These are phyloP conservation scores for Talaromyces proteolyticus DNA, from an alignment of 495 filamentous ascomycete species.

Conservation along the genomic window DNA sequence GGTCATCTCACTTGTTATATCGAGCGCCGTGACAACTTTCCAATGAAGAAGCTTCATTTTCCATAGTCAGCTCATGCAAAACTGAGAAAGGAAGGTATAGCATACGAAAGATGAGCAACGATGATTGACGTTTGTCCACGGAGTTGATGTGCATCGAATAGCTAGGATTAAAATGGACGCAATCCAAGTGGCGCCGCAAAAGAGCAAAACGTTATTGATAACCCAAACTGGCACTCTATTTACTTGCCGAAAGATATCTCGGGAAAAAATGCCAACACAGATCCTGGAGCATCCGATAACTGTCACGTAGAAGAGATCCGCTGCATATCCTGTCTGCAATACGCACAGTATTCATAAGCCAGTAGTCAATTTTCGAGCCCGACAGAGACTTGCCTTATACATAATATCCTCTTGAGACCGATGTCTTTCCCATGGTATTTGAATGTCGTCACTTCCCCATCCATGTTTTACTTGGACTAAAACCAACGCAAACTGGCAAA, in stretches of 20 bases:
- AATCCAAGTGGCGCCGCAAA: conserved; percentile 10
- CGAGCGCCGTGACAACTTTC: conserved; percentile 17
- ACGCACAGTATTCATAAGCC: not conserved
- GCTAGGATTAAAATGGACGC: conserved; percentile 11
- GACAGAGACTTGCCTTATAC: not conserved
- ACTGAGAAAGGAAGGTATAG: conserved; percentile 8
- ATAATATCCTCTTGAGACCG: not conserved
- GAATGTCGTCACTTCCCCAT: not conserved
- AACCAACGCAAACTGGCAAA: not conserved
- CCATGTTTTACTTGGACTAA: not conserved
- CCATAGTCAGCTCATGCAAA: not conserved
- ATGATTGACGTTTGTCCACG: conserved; percentile 15
- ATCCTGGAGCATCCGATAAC: conserved; percentile 14
- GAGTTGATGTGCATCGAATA: conserved; percentile 10
- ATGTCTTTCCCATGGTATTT: not conserved
- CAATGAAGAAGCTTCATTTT: conserved; percentile 14
- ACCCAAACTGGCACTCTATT: conserved; percentile 13
- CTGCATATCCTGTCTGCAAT: conserved; percentile 12
- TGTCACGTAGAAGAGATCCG: conserved; percentile 15
- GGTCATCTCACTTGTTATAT: conserved; percentile 16
- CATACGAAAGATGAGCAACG: conserved; percentile 12
- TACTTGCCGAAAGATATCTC: conserved; percentile 5
- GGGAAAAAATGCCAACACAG: conserved; percentile 10
- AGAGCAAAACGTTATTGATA: conserved; percentile 7
- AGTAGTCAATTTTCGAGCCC: no score